Evolutionary conservation across 2,329 filamentous ascomycete species (phyloP), one percentile per base, ranked within the genome.

Genomic region (Lasiodiplodia gonubiensis): DNA sequence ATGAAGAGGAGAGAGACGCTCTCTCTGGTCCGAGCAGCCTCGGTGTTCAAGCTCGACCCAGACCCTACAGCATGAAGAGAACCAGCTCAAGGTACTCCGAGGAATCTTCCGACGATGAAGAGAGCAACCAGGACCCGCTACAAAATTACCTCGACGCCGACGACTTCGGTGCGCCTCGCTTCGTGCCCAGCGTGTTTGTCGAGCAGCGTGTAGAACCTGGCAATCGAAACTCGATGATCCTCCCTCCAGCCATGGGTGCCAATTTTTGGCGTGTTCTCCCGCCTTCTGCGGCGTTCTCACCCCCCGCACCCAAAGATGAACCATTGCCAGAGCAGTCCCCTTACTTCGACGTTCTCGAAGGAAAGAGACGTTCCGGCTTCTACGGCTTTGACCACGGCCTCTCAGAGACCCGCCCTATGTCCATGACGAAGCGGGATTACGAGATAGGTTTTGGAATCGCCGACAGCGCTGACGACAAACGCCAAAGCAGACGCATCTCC

Each of bases 201-300:
- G 64, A 67, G 23, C 64, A 53, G 16, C 54, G 30, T 16, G 64
- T 53, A 8, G 60, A 66, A 18, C 48, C 67, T 21, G 25, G 54
- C 18, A 64, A 65, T 4, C 66, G 68, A n/a, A 27, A 67, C 51
- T 69, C 68, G 11, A 69, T 64, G 57, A 33, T 59, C 5, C 39
- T 67, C 7, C 68, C 68, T 16, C 18, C 65, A 14, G 59, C 59
- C 21, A 12, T 37, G 35, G 54, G 52, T 6, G 51, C 53, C n/a
- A 37, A 61, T 8, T 64, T 64, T 46, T 67, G 46, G 46, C 54
- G 65, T 12, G 46, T 60, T 23, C 27, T 66, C 27, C 64, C 64
- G 2, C 52, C 54, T 3, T 14, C 53, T 2, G 39, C 46, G 8
- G 27, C 64, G 1, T 21, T 57, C 12, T 66, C 64, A 21, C 53